Percentiles rank a stretch among this genome's conserved stretches.
phyloP scores from a whole-genome alignment of 306 rosid genomes.

The Vicia sativa region DNA sequence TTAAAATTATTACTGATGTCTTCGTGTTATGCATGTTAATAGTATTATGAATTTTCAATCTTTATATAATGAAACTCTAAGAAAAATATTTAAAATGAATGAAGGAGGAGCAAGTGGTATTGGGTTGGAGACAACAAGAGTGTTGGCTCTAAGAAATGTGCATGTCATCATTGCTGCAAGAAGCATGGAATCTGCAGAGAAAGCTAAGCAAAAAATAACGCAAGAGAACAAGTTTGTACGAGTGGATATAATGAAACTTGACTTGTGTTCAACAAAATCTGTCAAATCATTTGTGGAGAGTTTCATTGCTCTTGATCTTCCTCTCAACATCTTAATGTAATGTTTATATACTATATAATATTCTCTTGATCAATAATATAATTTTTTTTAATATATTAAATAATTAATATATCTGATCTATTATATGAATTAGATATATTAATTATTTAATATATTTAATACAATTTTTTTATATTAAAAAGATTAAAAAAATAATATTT shows the following conservation, averaged over 20 bases:
- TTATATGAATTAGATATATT: too few relatives aligned
- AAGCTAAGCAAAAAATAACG: conserved; percentile 58
- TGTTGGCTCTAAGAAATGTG: conserved; percentile 68
- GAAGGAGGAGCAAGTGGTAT: conserved; percentile 97
- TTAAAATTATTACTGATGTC: too few relatives aligned
- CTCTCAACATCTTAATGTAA: conserved; percentile 87
- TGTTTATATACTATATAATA: neutral
- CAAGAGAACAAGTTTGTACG: conserved; percentile 52
- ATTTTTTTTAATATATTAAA: too few relatives aligned
- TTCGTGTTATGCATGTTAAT: too few relatives aligned
- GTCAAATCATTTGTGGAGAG: conserved; percentile 58
- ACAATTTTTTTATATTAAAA: too few relatives aligned
- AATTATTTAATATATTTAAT: too few relatives aligned
- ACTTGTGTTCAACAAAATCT: conserved; percentile 67
- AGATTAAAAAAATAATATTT: too few relatives aligned
- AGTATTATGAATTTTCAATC: too few relatives aligned
- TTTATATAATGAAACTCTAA: too few relatives aligned
- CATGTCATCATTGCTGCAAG: conserved; percentile 80
- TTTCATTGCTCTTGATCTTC: conserved; percentile 74
- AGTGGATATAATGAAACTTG: conserved; percentile 71
- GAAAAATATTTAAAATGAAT: neutral
- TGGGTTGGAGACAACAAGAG: conserved; percentile 82
- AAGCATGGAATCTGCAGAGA: conserved; percentile 62
- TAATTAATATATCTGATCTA: neutral
- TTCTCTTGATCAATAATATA: too few relatives aligned